Evolutionary conservation across 805 yeast genomes (phyloP), one percentile per base, ranked within the genome.

Genomic region (Hemisphaericaspora nanyangensis): DNA sequence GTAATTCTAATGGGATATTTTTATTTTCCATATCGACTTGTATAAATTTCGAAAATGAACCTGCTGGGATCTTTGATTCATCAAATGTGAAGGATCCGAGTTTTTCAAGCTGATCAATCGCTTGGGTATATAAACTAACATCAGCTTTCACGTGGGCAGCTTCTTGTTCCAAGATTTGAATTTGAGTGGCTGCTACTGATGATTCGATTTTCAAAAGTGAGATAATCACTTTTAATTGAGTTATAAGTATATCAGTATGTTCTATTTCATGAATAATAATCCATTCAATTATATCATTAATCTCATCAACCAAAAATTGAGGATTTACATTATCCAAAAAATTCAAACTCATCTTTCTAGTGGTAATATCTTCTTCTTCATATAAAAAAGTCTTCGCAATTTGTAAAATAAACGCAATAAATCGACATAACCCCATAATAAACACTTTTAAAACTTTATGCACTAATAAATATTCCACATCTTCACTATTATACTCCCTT

Each of bases 321-420:
- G 53, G 37, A 10, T 56, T 40, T 6, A 63, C 50, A 34, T 48
- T 53, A 11, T 37, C 34, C 34, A 66, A 54, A 38, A 61, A 62
- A 43, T 47, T 50, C 70, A 68, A 49, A 28, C 78, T 80, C 80
- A 82, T 77, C 11, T 70, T 68, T 48, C 82, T 76, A 1, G 83
- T 75, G 40, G 80, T 79, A 24, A 85, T 61, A 58, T 85, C 95
- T 53, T 85, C 93, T 51, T 82, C 93, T 51, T 84, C 88, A 46
- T 75, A 77, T 8, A 83, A 63, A 7, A 79, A 82, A n/a, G 80
- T 81, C 37, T 63, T 63, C 2, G 81, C 79, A 27, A 80, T 61
- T 7, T 59, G 56, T 3, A 74, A 43, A 12, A 69, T 61, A 11
- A 72, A 61, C 16, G 75, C 76, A 15, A 81, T 74, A 56, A 76